phyloP scores from a whole-genome alignment of 192 early-diverging fungal genomes.

The Hyaloraphidium curvatum region DNA sequence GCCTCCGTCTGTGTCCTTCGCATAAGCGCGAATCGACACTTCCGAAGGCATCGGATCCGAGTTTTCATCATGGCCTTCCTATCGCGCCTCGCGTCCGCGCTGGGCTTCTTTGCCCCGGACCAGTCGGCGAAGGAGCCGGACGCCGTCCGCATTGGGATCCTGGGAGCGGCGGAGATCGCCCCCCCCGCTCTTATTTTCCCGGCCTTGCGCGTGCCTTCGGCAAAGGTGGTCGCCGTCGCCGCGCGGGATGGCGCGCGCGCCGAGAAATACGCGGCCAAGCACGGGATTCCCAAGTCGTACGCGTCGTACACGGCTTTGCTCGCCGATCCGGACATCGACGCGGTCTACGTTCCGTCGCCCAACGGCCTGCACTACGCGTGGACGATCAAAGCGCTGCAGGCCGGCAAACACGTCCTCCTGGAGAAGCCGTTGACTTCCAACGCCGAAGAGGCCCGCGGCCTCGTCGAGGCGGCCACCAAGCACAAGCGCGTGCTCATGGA shows the following conservation, averaged over 20 bases:
- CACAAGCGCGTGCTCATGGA: conserved; percentile 19
- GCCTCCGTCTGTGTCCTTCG: no score
- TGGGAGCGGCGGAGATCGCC: conserved; percentile 24
- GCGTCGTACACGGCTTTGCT: conserved; percentile 26
- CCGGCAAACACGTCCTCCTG: conserved; percentile 36
- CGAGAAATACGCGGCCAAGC: conserved; percentile 17
- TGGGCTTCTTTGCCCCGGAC: no score
- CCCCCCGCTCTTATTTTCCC: conserved; percentile 20
- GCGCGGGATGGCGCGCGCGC: conserved; percentile 19
- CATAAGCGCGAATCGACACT: no score
- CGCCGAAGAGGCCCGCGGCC: conserved; percentile 9
- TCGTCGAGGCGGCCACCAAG: conserved; percentile 12
- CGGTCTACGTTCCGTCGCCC: conserved; percentile 34
- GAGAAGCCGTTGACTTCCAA: conserved; percentile 19
- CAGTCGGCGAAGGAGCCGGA: no score
- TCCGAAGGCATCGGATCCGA: no score
- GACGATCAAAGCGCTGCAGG: conserved; percentile 21
- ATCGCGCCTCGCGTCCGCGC: no score
- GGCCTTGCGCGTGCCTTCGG: conserved; percentile 11
- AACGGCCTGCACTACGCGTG: conserved; percentile 27
- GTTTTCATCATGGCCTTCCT: no score
- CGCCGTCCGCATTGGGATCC: no score
- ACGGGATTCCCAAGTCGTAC: conserved; percentile 24
- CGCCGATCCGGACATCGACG: conserved; percentile 21
- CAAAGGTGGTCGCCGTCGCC: conserved; percentile 23